Evolutionary conservation across 2,329 filamentous ascomycete genomes (phyloP), one percentile per base, ranked within the genome.

Genomic region (Ceratocystis lukuohia): DNA sequence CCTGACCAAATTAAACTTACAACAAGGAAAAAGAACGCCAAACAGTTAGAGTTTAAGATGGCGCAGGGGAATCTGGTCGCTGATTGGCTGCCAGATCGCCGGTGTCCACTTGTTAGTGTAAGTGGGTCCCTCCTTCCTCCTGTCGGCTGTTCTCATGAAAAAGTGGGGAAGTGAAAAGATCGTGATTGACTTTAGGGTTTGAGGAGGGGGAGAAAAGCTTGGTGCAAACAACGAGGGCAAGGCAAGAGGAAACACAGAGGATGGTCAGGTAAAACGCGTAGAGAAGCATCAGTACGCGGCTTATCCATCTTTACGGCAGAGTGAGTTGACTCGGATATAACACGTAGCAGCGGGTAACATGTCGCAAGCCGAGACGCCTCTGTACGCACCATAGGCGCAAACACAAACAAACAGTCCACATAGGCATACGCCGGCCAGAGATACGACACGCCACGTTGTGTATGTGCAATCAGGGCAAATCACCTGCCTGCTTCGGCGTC

Each of bases 31-130:
- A 25, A 33, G 12, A 37, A 59, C 53, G 53, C 53, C 28, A 59
- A 59, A 59, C 53, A 33, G 25, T 59, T 59, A 59, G 53, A 59
- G 53, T 59, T 59, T 59, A 59, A 59, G 53, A 59, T 59, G 53
- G 28, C 53, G 28, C 53, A 59, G 53, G 53, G 53, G 53, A 59
- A 59, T 59, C 53, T 37, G 15, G 17, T 30, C n/a, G 5, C 12
- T 59, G 53, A 59, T 59, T 59, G 53, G 53, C 53, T 59, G 15
- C 25, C 17, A 17, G 15, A 3, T 6, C 12, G 7, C 4, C 8
- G 10, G 53, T 22, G 2, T 30, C 53, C 53, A 30, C 53, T 59
- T 33, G 17, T 59, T 17, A 25, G 53, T 37, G 53, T 33, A n/a
- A 33, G 53, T 59, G 53, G 53, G 37, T 37, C 37, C 37, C 37